These are phyloP conservation scores for Geotrichum klebahnii DNA, from an alignment of 1,139 yeast genomes.

Conservation along the genomic window DNA sequence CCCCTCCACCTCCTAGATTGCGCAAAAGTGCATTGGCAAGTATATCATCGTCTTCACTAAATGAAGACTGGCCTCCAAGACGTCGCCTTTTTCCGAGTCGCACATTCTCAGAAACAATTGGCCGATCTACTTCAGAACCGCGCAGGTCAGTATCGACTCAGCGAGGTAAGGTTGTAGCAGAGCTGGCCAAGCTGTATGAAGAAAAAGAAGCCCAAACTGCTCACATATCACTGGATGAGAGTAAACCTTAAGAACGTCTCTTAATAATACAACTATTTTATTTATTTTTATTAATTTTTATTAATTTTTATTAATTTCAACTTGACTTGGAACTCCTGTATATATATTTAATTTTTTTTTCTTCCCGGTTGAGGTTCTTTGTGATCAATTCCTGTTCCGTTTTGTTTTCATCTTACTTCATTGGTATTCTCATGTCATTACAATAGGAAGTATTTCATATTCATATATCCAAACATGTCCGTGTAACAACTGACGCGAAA, in stretches of 20 bases:
- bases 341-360: no score
- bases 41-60: constrained; percentile 6
- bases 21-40: constrained; percentile 21
- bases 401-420: no score
- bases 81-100: constrained; percentile 10
- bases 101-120: constrained; percentile 4
- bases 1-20: constrained; percentile 16
- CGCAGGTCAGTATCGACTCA: constrained; percentile 25
- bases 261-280: no score
- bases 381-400: no score
- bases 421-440: no score
- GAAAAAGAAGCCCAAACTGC: background rate
- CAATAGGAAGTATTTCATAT: no score
- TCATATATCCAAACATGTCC: background rate
- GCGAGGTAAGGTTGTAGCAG: constrained; percentile 36
- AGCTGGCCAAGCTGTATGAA: constrained; percentile 36
- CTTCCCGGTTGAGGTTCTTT: no score
- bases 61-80: constrained; percentile 4
- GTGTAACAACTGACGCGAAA: no score
- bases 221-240: background rate
- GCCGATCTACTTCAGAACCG: background rate
- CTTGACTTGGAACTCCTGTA: no score
- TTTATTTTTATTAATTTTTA: no score
- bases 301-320: no score
- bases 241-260: background rate